Percentiles rank a stretch among this genome's conserved stretches.
Evolutionary conservation across 129 eudicot species (phyloP).

Genomic region (Helianthus tuberosus): DNA sequence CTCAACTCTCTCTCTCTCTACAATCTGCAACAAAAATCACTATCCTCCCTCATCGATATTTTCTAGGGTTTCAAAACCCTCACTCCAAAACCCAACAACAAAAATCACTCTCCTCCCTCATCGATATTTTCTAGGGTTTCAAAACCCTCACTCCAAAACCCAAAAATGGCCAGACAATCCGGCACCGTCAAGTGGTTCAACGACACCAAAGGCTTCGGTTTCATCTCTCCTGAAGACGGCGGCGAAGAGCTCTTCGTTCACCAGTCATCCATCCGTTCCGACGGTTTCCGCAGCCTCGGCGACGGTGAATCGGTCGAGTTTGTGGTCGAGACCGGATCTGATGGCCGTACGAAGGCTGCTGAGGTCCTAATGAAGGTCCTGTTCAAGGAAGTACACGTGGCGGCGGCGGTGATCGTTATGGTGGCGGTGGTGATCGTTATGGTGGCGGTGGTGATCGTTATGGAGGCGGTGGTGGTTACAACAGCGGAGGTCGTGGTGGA

Average conservation of each 20-base stretch:
- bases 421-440: constrained; percentile 35
- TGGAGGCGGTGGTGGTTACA: constrained; percentile 26
- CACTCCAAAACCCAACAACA: too few relatives aligned
- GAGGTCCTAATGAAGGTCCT: constrained; percentile 71
- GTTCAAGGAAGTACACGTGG: constrained; percentile 71
- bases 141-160: background rate
- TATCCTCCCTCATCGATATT: too few relatives aligned
- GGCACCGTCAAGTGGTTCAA: constrained; percentile 92
- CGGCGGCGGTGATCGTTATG: constrained; percentile 32
- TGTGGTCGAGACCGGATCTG: constrained; percentile 49
- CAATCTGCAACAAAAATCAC: too few relatives aligned
- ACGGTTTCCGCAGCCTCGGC: constrained; percentile 76
- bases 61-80: too few relatives aligned
- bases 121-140: constrained; percentile 23
- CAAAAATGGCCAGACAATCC: constrained; percentile 26
- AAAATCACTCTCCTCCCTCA: constrained; percentile 1
- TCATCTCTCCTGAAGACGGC: constrained; percentile 83
- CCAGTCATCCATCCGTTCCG: constrained; percentile 65
- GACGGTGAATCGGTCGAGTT: constrained; percentile 76
- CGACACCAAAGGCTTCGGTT: constrained; percentile 74
- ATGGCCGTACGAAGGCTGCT: constrained; percentile 76
- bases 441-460: too few relatives aligned
- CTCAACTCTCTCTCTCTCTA: too few relatives aligned
- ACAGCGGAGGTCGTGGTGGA: constrained; percentile 36
- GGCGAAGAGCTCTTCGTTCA: constrained; percentile 82